Percentiles rank a stretch among this genome's conserved stretches.
phyloP scores from a whole-genome alignment of 75 land plant genomes.

The Cryptomeria japonica region DNA sequence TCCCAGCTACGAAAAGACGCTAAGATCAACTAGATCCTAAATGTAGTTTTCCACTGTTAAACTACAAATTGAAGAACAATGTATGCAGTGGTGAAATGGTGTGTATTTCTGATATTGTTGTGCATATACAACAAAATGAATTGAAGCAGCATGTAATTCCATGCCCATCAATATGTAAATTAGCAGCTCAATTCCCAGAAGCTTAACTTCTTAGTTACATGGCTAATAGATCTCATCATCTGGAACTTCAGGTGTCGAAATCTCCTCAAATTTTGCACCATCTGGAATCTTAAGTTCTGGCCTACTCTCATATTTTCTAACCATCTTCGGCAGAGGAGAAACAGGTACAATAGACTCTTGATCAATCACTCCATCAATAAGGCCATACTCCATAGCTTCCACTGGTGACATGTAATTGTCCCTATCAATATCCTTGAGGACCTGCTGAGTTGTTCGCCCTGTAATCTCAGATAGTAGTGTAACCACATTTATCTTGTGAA shows the following conservation, averaged over 20 bases:
- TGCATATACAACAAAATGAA: neutral
- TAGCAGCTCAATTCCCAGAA: neutral
- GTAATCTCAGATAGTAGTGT: constrained; percentile 76
- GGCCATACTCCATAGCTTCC: constrained; percentile 93
- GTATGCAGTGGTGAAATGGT: neutral
- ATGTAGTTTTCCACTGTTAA: neutral
- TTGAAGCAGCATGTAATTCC: neutral
- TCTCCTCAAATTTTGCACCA: constrained; percentile 54
- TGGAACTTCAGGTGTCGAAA: constrained; percentile 74
- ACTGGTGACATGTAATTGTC: constrained; percentile 95
- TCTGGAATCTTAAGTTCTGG: constrained; percentile 37
- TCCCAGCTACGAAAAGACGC: neutral
- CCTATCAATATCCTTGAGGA: constrained; percentile 86
- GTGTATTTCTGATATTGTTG: neutral
- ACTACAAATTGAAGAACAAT: neutral
- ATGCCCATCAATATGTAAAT: neutral
- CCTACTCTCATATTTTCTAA: constrained; percentile 20
- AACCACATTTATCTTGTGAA: constrained; percentile 70
- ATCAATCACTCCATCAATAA: constrained; percentile 94
- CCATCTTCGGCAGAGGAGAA: constrained; percentile 59
- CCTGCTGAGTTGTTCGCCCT: constrained; percentile 75
- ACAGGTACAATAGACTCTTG: constrained; percentile 76
- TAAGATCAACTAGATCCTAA: neutral
- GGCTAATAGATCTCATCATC: constrained; percentile 89
- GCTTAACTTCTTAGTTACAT: neutral